Evolutionary conservation across 2,329 filamentous ascomycete species (phyloP).

Genomic region (Trichoderma harzianum): DNA sequence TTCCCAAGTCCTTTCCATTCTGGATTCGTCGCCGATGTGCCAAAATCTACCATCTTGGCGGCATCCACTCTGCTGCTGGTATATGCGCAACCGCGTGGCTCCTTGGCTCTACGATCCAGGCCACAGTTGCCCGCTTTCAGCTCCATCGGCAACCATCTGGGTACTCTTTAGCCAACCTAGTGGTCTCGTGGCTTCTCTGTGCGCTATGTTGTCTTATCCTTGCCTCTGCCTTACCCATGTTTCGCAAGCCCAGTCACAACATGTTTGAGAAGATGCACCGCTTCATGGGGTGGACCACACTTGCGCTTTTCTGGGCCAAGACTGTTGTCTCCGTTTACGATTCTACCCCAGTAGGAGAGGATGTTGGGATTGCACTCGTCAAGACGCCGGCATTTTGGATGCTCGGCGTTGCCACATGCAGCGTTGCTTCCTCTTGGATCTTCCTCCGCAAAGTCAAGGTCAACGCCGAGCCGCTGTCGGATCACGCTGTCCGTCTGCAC

Average conservation of each 20-base stretch:
- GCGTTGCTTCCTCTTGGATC: constrained; percentile 70
- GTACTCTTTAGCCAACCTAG: constrained; percentile 39
- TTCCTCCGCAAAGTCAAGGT: constrained; percentile 66
- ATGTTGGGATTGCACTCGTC: constrained; percentile 37
- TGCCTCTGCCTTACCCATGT: constrained; percentile 58
- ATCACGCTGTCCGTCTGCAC: constrained; percentile 68
- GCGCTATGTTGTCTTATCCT: constrained; percentile 58
- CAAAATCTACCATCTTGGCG: constrained; percentile 52
- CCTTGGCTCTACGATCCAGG: constrained; percentile 40
- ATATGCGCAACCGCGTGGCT: constrained; percentile 50
- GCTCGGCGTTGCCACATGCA: constrained; percentile 58
- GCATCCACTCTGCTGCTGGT: constrained; percentile 49
- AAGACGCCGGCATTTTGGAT: constrained; percentile 60
- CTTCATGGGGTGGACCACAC: constrained; percentile 67
- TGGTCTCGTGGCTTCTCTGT: constrained; percentile 57
- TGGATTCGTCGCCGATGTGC: constrained; percentile 46
- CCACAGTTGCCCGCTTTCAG: constrained; percentile 34
- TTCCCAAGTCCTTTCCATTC: constrained; percentile 46
- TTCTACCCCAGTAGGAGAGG: constrained; percentile 32
- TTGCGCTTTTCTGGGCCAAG: constrained; percentile 64
- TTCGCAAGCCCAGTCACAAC: constrained; percentile 64
- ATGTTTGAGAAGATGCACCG: constrained; percentile 69
- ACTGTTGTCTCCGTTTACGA: constrained; percentile 53
- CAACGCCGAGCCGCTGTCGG: constrained; percentile 62
- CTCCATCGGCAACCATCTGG: constrained; percentile 24